phyloP scores from a whole-genome alignment of 2,329 filamentous ascomycete genomes.

The Ceratocystis papillata region DNA sequence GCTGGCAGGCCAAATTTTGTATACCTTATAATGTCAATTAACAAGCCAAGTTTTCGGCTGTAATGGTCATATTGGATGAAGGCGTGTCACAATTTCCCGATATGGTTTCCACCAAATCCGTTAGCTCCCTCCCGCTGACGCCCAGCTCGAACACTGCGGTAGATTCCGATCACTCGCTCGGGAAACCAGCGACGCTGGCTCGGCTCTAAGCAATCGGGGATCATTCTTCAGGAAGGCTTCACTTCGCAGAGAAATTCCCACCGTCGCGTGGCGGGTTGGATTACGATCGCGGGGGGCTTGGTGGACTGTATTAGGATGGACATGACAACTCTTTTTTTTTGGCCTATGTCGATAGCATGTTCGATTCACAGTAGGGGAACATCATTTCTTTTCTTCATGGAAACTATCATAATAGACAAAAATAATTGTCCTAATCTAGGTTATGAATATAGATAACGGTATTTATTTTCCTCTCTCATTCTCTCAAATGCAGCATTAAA shows the following conservation, averaged over 20 bases:
- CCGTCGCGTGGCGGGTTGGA: slow-evolving; percentile 61
- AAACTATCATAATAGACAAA: too few species aligned
- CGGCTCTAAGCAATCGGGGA: slow-evolving; percentile 57
- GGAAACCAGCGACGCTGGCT: slow-evolving; percentile 55
- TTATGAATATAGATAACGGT: too few species aligned
- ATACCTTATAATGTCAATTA: slow-evolving; percentile 13
- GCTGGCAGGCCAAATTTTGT: too few species aligned
- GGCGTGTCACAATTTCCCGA: slow-evolving; percentile 43
- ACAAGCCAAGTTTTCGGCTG: slow-evolving; percentile 36
- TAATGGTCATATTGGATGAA: slow-evolving; percentile 52
- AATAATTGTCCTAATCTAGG: too few species aligned
- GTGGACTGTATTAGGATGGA: slow-evolving; percentile 46
- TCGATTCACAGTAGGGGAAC: not conserved
- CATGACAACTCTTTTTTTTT: slow-evolving; percentile 40
- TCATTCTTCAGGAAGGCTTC: slow-evolving; percentile 58
- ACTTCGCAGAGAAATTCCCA: slow-evolving; percentile 62
- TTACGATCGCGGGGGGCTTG: slow-evolving; percentile 53
- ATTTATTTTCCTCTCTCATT: too few species aligned
- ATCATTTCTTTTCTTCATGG: not conserved
- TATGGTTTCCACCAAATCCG: slow-evolving; percentile 43
- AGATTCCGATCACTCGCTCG: slow-evolving; percentile 49
- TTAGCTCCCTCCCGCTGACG: slow-evolving; percentile 47
- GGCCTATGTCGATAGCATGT: not conserved
- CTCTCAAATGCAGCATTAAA: too few species aligned
- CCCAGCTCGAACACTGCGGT: slow-evolving; percentile 60